Conservation (phyloP, 2,329 filamentous ascomycete species). For the Trichoderma endophyticum region DNA sequence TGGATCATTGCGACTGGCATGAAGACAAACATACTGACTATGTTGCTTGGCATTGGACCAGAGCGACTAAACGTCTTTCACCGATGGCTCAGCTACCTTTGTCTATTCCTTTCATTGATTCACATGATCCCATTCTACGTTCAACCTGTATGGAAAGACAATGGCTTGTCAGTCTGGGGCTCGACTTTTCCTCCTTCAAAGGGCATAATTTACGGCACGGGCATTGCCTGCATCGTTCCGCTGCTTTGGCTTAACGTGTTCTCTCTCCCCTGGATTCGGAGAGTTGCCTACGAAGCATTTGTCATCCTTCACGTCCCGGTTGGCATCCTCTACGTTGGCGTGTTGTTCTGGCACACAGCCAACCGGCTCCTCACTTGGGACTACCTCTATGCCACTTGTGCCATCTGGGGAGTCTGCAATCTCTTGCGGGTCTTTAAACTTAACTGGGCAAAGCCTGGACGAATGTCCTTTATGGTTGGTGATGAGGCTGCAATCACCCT, state of each 20-base stretch:
- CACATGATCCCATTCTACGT: constrained; percentile 89
- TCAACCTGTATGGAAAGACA: constrained; percentile 80
- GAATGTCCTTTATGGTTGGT: constrained; percentile 77
- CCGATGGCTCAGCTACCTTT: constrained; percentile 86
- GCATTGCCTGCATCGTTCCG: constrained; percentile 76
- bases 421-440: constrained; percentile 74
- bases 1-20: constrained; percentile 90
- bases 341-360: constrained; percentile 94
- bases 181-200: constrained; percentile 63
- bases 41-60: constrained; percentile 86
- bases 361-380: constrained; percentile 89
- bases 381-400: constrained; percentile 79
- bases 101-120: constrained; percentile 75
- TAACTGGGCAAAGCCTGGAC: constrained; percentile 83
- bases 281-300: constrained; percentile 81
- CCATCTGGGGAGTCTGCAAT: constrained; percentile 75
- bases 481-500: constrained; percentile 88
- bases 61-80: constrained; percentile 91
- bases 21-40: constrained; percentile 82
- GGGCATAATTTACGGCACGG: constrained; percentile 79
- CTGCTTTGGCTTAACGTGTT: constrained; percentile 79
- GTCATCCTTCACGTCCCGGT: constrained; percentile 78
- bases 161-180: constrained; percentile 67
- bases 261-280: constrained; percentile 74
- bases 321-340: constrained; percentile 72